phyloP scores from a whole-genome alignment of 2,329 filamentous ascomycete species.

The Trichoderma aggressivum region DNA sequence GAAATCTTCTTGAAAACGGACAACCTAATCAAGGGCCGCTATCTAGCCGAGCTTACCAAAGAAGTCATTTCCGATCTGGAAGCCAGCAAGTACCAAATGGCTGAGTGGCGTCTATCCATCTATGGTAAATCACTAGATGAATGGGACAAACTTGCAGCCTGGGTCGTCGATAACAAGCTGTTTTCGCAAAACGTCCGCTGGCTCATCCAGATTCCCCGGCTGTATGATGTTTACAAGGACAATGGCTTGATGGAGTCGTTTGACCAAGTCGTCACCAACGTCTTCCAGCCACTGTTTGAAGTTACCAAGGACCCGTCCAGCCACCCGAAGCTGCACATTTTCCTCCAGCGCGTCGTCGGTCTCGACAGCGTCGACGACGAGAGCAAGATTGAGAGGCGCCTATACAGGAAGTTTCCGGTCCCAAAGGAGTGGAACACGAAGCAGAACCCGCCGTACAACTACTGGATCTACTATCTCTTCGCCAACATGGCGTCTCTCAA shows the following conservation, averaged over 20 bases:
- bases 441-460: conserved; percentile 97
- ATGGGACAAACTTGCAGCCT: conserved; percentile 98
- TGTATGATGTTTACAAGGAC: conserved; percentile 95
- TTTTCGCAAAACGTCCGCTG: conserved; percentile 97
- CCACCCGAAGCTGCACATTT: conserved; percentile 91
- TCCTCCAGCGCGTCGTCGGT: conserved; percentile 90
- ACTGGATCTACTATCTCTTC: conserved; percentile 98
- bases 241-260: conserved; percentile 83
- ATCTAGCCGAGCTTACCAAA: conserved; percentile 95
- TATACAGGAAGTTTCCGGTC: conserved; percentile 92
- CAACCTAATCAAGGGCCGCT: conserved; percentile 93
- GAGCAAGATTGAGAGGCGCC: conserved; percentile 88
- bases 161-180: conserved; percentile 99
- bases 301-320: conserved; percentile 82
- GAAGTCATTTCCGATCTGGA: conserved; percentile 97
- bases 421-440: conserved; percentile 85
- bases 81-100: conserved; percentile 99
- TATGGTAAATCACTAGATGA: conserved; percentile 90
- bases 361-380: conserved; percentile 98
- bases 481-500: conserved; percentile 93
- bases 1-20: conserved; percentile 99
- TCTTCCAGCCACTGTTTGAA: conserved; percentile 92
- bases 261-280: conserved; percentile 83
- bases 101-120: conserved; percentile 97
- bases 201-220: conserved; percentile 90